phyloP scores from a whole-genome alignment of 1,284 basidiomycete genomes.

The Cutaneotrichosporon sp. region DNA sequence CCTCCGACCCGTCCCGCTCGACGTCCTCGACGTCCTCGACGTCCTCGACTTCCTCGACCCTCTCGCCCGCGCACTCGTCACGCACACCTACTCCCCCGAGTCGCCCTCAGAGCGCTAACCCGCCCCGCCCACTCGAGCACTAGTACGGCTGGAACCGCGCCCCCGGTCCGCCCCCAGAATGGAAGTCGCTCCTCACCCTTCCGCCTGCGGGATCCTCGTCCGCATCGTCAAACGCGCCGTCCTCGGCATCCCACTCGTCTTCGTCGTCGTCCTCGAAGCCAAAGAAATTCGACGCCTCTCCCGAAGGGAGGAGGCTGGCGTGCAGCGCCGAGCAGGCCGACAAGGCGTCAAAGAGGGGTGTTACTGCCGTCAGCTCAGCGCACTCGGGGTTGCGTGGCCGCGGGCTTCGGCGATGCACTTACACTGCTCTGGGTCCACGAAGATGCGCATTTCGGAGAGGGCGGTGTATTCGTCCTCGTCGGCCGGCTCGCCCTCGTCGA shows the following conservation, averaged over 20 bases:
- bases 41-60: neutral
- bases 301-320: slow-evolving; percentile 59
- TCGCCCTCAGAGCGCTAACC: neutral
- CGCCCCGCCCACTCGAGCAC: slow-evolving; percentile 21
- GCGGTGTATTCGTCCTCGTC: slow-evolving; percentile 55
- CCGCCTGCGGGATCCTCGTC: slow-evolving; percentile 57
- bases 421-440: slow-evolving; percentile 63
- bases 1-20: neutral
- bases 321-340: slow-evolving; percentile 86
- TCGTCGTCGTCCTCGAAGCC: slow-evolving; percentile 23
- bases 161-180: slow-evolving; percentile 56
- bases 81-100: neutral
- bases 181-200: slow-evolving; percentile 88
- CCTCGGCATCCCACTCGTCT: slow-evolving; percentile 13
- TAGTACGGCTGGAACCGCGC: slow-evolving; percentile 82
- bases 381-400: too few species aligned
- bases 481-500: slow-evolving; percentile 58
- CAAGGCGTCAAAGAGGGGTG: slow-evolving; percentile 78
- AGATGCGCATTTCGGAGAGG: slow-evolving; percentile 71
- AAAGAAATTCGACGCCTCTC: slow-evolving; percentile 45
- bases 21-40: too few species aligned
- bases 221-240: slow-evolving; percentile 57
- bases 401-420: too few species aligned
- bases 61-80: slow-evolving; percentile 9
- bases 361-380: slow-evolving; percentile 61